Evolutionary conservation across 192 early-diverging fungal species (phyloP).

Genomic region (Backusella liffmaniae): DNA sequence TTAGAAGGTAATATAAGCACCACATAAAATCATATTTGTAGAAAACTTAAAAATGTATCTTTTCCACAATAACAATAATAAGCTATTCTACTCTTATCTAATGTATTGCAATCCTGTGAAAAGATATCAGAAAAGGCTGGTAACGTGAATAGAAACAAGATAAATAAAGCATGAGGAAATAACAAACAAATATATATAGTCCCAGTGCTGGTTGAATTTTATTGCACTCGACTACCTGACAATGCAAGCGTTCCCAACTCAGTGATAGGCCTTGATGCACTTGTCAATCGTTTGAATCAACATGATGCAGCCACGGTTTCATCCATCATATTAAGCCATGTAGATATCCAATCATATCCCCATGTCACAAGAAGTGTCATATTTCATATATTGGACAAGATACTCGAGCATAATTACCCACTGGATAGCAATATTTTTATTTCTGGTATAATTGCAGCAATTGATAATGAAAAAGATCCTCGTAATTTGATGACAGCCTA

Average conservation of each 20-base stretch:
- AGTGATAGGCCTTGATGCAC: slow-evolving; percentile 57
- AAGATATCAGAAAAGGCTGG: slow-evolving; percentile 50
- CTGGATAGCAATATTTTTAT: slow-evolving; percentile 72
- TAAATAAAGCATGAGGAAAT: too few relatives aligned
- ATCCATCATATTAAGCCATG: slow-evolving; percentile 65
- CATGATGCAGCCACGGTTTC: slow-evolving; percentile 49
- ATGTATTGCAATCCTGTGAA: slow-evolving; percentile 12
- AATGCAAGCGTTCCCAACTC: slow-evolving; percentile 65
- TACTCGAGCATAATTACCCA: slow-evolving; percentile 59
- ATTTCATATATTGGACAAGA: slow-evolving; percentile 69
- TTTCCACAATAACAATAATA: not conserved
- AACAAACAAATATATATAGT: slow-evolving; percentile 28
- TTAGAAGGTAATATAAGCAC: slow-evolving; percentile 58
- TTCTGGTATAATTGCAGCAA: slow-evolving; percentile 75
- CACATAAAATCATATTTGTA: not conserved
- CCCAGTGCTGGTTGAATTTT: slow-evolving; percentile 66
- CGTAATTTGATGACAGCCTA: slow-evolving; percentile 90
- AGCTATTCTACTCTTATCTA: not conserved
- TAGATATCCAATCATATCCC: slow-evolving; percentile 89
- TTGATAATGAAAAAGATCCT: slow-evolving; percentile 99
- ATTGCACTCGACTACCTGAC: slow-evolving; percentile 68
- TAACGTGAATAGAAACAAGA: slow-evolving; percentile 15
- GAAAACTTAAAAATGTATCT: not conserved
- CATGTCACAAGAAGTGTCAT: slow-evolving; percentile 76
- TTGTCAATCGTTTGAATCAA: slow-evolving; percentile 54